These are phyloP conservation scores for Jaenimonas drosophilae DNA, from an alignment of 208 protist species.

Conservation along the genomic window DNA sequence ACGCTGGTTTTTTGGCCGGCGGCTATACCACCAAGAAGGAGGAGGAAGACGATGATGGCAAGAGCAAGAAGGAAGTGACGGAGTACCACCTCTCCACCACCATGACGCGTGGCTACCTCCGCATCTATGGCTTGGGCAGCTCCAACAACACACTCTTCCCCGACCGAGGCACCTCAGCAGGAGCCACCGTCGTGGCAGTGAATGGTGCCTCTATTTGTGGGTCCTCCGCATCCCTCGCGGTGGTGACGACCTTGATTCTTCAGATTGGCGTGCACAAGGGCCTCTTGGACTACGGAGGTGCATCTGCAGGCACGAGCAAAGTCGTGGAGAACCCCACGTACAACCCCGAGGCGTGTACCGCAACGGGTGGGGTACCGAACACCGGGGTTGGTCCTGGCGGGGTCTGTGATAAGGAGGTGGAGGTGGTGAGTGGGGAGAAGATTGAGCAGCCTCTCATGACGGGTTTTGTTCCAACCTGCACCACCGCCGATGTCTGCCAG, in stretches of 20 bases:
- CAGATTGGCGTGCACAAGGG: constrained; percentile 63
- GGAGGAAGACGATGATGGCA: not conserved
- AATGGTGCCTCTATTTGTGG: constrained; percentile 25
- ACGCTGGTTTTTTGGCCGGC: constrained; percentile 21
- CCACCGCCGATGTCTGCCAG: constrained; percentile 34
- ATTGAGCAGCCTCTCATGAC: constrained; percentile 46
- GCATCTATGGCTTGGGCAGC: constrained; percentile 72
- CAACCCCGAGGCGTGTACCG: constrained; percentile 6
- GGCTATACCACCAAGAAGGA: constrained; percentile 12
- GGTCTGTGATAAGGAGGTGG: too few species aligned
- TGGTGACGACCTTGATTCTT: constrained; percentile 57
- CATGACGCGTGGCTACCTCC: constrained; percentile 32
- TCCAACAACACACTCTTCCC: constrained; percentile 30
- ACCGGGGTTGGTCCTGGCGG: too few species aligned
- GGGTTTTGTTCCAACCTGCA: constrained; percentile 71
- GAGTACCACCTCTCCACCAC: constrained; percentile 4
- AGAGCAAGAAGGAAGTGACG: constrained; percentile 10
- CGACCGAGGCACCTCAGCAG: constrained; percentile 17
- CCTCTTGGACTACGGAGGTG: constrained; percentile 65
- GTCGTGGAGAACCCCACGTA: constrained; percentile 23
- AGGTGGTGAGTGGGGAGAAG: too few species aligned
- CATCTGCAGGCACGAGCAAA: not conserved
- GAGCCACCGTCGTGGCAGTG: constrained; percentile 47
- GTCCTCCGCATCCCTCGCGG: constrained; percentile 18
- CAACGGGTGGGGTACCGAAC: too few species aligned